Evolutionary conservation across 495 filamentous ascomycete species (phyloP), one percentile per base, ranked within the genome.

Genomic region (Xylaria curta): DNA sequence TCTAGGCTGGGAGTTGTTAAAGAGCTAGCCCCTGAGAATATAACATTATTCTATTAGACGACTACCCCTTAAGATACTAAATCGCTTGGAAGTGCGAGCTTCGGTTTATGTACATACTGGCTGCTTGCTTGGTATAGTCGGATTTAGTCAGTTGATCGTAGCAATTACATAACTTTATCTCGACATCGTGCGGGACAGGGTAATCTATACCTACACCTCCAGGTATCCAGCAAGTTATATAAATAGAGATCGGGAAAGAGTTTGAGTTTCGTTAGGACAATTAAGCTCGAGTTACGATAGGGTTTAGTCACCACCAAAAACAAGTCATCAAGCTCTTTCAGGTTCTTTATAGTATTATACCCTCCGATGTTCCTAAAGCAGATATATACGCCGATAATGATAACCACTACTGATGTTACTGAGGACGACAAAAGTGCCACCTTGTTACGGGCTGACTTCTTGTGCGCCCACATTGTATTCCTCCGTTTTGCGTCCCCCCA

Each of bases 331-430:
- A 28, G 38, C 21, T 61, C 33, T 73, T 70, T 72, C 68, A 31
- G 28, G 24, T 69, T 73, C 53, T 75, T 65, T 42, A 5, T 63
- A 66, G 47, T 76, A 77, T 79, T 77, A 77, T 77, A 71, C 74
- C 75, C 76, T 78, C 73, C 77, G 56, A 74, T 75, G 70, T 58
- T 59, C 66, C 65, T 53, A 66, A 75, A 60, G 68, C 40, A 51
- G 72, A 77, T 74, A 70, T 66, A 75, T 66, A 71, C 64, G 60
- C 66, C 64, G 70, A 69, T 66, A 71, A 72, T 72, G 73, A 63
- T 75, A 75, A 59, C 64, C 53, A 71, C 58, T 65, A 46, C 8
- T 36, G 68, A 62, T 62, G 68, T 54, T 63, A 36, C 59, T 33
- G 59, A 70, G 59, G 68, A 63, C 46, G 68, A 46, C n/a, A 56